Base-by-base conservation (phyloP, 176 grass and related monocot genomes). In the Themeda triandra region DNA sequence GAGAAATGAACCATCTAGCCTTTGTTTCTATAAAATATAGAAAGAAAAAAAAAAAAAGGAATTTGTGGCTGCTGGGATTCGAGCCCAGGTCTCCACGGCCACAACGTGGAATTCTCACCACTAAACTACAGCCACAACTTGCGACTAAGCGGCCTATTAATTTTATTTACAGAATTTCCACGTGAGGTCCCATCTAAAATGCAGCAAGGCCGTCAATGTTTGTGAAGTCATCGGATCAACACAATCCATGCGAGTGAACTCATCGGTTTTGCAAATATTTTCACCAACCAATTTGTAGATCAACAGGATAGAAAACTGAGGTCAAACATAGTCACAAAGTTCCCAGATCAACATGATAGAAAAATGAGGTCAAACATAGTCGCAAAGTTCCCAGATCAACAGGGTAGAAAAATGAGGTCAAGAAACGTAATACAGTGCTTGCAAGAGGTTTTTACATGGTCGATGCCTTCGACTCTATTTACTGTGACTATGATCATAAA, bases 61-160 rank as follows among this genome's bases (percentile, higher is more conserved):
- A 15, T 0, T 0, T 56, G 87, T 89, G 90, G 92, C 90, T 97
- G 88, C 90, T 92, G 90, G 95, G 90, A 92, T 91, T 97, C 90
- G 84, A 91, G 92, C 86, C 78, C 88, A 97, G 90, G 84, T 94
- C 92, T 97, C 90, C 70, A 94, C 84, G 95, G 95, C 90, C 90
- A 89, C 83, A 92, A 89, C 87, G 85, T 94, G 76, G 85, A 94
- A 97, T 94, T 97, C 94, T 92, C 62, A 97, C 91, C 87, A 97
- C 92, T 92, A 97, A 92, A 97, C 88, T 91, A 94, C 87, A 94
- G 86, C 84, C 90, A 91, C 92, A 62, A 0, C 1, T 17, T 40
- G 32, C 37, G 49, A 1, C 5, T 0, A 0, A 2, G 0, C 0
- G 2, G 28, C 60, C 4, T 13, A 13, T 29, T 0, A 13, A 28